Base-by-base conservation (phyloP, 1,284 basidiomycete species). In the Apiotrichum mycotoxinovorans region DNA sequence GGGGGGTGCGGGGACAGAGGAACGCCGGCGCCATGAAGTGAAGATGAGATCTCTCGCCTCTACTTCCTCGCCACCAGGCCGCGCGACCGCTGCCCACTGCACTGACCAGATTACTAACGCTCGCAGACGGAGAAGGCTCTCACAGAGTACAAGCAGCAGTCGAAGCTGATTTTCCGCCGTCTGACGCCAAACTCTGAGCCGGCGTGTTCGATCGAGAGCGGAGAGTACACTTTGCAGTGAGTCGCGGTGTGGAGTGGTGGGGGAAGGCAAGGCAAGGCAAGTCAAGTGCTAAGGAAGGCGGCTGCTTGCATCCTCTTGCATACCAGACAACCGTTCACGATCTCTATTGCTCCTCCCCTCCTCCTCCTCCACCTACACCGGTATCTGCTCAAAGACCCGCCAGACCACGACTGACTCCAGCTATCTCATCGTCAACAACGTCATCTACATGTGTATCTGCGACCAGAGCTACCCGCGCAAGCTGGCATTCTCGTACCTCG, bases 401-500 rank as follows among this genome's bases (percentile, higher is more conserved):
- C n/a, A n/a, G n/a, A n/a, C n/a, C n/a, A n/a, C n/a, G n/a, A n/a
- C n/a, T n/a, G n/a, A n/a, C n/a, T n/a, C n/a, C 72, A 97, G 94
- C 80, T 99, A 99, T 81, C 85, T 97, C 66, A 93, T 99, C 65
- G 79, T 85, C 49, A 87, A 92, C 68, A 91, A 91, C 78, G 93
- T 98, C 62, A 89, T 96, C 52, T 98, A 93, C 79, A 84, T 98
- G 61, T 89, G 90, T 64, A 94, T 99, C 74, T 86, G 92, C 52
- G 95, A 98, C 79, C 90, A 92, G 75, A 92, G 91, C 8, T 99
- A 99, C 79, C 95, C 95, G 25, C 84, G 96, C 62, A 98, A 98
- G 78, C 85, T 98, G 25, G 93, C 94, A 0, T 99, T 99, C 78
- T 91, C 91, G 17, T 99, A 94, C 78, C 84, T 99, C 48, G 94